Base-by-base conservation (phyloP, 2,329 filamentous ascomycete species). In the Fonsecaea erecta region DNA sequence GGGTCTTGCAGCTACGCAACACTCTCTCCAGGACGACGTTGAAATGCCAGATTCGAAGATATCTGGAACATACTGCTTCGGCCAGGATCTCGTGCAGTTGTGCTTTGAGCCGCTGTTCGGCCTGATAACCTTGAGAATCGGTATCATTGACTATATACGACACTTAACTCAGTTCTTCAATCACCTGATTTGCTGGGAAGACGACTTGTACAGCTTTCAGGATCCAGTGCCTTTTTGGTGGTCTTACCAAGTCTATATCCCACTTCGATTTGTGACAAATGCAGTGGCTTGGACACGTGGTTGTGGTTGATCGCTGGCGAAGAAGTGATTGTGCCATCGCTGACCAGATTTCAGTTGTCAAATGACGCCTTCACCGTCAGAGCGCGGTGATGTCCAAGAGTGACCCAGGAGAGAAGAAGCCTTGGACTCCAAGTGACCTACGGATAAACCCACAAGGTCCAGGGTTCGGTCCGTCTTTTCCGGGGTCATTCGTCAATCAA, bases 51-150 rank as follows among this genome's bases (percentile, higher is more conserved):
- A 40, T 30, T 51, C 43, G 8, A 52, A 34, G 30, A 46, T 54
- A 12, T 16, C 53, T 52, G 81, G 67, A 1, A 82, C 82, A 70
- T 90, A 89, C 75, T 91, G 88, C 87, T 74, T 88, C 18, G 86
- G 84, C 0, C 86, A 90, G 67, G 88, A 91, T 63, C 55, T 91
- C 0, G 77, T 87, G 1, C 78, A 81, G 1, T 75, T 83, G 1
- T 73, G 87, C 0, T 48, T 88, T 0, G 73, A 81, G 0, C 85
- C 84, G 0, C 64, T 85, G 0, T 69, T 81, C 7, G 72, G 76
- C 1, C 71, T 81, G 1, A 18, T 83, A 11, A 65, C 73, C 1
- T 60, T 67, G 24, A 52, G 53, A 26, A 66, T 30, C 26, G 53
- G 57, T 21, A 28, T 62, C 16, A 54, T 28, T 9, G 51, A 64